Evolutionary conservation across 179 eudicot genomes (phyloP).

Genomic region (Dionaea muscipula): DNA sequence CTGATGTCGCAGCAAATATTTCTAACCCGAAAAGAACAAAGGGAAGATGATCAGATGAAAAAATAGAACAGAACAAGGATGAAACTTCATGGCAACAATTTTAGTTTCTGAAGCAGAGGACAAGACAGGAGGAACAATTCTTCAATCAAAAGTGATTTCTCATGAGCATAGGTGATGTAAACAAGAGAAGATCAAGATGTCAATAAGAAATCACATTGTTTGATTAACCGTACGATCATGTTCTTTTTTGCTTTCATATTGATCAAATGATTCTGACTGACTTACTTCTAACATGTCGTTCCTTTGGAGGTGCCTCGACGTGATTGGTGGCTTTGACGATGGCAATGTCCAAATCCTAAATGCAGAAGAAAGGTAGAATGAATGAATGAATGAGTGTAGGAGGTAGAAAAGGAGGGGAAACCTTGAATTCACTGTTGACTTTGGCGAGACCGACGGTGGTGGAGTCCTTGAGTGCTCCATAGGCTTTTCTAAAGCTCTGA

Average conservation of each 20-base stretch:
- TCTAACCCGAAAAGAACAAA: slow-evolving; percentile 16
- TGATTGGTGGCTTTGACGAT: slow-evolving; percentile 91
- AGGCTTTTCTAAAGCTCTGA: slow-evolving; percentile 75
- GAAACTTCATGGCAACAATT: too few relatives aligned
- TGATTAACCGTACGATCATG: too few relatives aligned
- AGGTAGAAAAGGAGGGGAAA: slow-evolving; percentile 2
- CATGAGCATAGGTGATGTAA: too few relatives aligned
- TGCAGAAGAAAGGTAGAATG: not conserved
- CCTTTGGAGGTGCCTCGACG: slow-evolving; percentile 76
- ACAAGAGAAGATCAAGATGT: too few relatives aligned
- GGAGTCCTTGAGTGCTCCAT: slow-evolving; percentile 87
- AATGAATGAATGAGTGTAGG: not conserved
- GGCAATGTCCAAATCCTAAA: slow-evolving; percentile 67
- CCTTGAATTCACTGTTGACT: slow-evolving; percentile 96
- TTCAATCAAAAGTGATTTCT: too few relatives aligned
- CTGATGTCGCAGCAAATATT: slow-evolving; percentile 72
- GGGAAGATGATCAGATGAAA: too few relatives aligned
- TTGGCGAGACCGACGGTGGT: slow-evolving; percentile 92
- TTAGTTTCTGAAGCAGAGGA: too few relatives aligned
- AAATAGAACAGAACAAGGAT: too few relatives aligned
- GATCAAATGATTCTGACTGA: not conserved
- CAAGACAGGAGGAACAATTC: too few relatives aligned
- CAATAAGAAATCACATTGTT: too few relatives aligned
- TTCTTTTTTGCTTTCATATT: too few relatives aligned
- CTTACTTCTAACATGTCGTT: slow-evolving; percentile 81